These are phyloP conservation scores for Camptophora hylomeconis DNA, from an alignment of 2,329 filamentous ascomycete genomes.

Conservation along the genomic window DNA sequence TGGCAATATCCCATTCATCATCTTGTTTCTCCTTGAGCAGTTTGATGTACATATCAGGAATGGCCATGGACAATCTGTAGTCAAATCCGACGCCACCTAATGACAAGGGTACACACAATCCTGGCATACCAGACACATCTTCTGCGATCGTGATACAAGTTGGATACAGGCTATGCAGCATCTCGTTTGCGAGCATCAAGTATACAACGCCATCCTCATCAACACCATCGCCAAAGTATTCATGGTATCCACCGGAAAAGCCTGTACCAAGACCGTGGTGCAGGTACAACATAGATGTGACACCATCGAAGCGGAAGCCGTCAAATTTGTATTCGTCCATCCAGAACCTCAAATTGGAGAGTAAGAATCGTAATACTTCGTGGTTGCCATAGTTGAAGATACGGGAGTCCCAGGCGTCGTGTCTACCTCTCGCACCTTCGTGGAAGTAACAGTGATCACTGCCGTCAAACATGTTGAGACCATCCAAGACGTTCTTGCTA, in stretches of 20 bases:
- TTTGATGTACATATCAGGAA: constrained; percentile 99
- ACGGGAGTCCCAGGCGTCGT: constrained; percentile 91
- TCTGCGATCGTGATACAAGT: constrained; percentile 84
- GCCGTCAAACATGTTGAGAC: constrained; percentile 90
- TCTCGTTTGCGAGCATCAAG: constrained; percentile 89
- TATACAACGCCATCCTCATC: constrained; percentile 93
- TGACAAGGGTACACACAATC: constrained; percentile 73
- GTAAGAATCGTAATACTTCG: constrained; percentile 86
- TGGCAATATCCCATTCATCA: constrained; percentile 79
- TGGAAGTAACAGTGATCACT: constrained; percentile 96
- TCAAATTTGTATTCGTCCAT: constrained; percentile 98
- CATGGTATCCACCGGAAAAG: constrained; percentile 94
- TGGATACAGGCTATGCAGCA: constrained; percentile 84
- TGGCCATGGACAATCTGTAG: constrained; percentile 92
- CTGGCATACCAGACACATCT: constrained; percentile 97
- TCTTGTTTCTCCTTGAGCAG: constrained; percentile 88
- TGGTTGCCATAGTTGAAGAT: constrained; percentile 95
- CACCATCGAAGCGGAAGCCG: constrained; percentile 93
- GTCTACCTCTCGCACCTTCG: constrained; percentile 65
- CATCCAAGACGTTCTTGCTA: constrained; percentile 92
- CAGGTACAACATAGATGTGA: constrained; percentile 93
- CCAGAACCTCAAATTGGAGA: constrained; percentile 95
- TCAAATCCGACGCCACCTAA: constrained; percentile 92
- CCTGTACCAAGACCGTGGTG: constrained; percentile 98
- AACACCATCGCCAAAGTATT: constrained; percentile 82